These are phyloP conservation scores for Stagonosporopsis tanaceti DNA, from an alignment of 2,329 filamentous ascomycete species.

Conservation along the genomic window DNA sequence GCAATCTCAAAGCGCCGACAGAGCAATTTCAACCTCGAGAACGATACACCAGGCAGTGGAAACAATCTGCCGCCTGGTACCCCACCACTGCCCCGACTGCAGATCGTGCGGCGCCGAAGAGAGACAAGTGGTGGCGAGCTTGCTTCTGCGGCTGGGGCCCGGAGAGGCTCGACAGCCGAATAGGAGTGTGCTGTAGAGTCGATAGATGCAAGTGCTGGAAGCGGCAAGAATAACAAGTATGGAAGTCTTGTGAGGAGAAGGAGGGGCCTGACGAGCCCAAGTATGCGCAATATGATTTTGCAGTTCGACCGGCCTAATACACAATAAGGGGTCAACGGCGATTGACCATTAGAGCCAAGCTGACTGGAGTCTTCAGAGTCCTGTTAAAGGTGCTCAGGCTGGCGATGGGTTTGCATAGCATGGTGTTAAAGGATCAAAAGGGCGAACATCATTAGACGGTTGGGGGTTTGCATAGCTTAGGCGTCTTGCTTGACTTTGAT, in stretches of 20 bases:
- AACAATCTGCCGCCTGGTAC: conserved; percentile 5
- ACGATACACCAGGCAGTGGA: conserved; percentile 24
- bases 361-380: neutral
- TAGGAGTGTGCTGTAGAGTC: conserved; percentile 12
- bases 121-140: conserved; percentile 48
- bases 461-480: conserved; percentile 17
- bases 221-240: neutral
- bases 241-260: conserved; percentile 9
- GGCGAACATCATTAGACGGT: conserved; percentile 38
- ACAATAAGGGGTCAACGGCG: neutral
- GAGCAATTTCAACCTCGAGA: conserved; percentile 37
- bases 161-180: conserved; percentile 17
- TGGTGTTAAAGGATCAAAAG: conserved; percentile 17
- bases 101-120: conserved; percentile 44
- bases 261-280: conserved; percentile 10
- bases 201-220: neutral
- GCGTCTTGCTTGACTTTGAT: conserved; percentile 6
- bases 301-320: conserved; percentile 6
- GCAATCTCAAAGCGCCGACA: conserved; percentile 37
- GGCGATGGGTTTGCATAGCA: conserved; percentile 10
- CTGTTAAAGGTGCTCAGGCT: neutral
- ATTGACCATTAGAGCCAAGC: neutral
- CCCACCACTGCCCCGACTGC: conserved; percentile 41
- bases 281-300: conserved; percentile 1
- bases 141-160: conserved; percentile 27